A percentile compares a stretch with the other conserved stretches of the same genome.
Evolutionary conservation across 148 eudicot genomes (phyloP).

Genomic region (Amaranthus hypochondriacus): DNA sequence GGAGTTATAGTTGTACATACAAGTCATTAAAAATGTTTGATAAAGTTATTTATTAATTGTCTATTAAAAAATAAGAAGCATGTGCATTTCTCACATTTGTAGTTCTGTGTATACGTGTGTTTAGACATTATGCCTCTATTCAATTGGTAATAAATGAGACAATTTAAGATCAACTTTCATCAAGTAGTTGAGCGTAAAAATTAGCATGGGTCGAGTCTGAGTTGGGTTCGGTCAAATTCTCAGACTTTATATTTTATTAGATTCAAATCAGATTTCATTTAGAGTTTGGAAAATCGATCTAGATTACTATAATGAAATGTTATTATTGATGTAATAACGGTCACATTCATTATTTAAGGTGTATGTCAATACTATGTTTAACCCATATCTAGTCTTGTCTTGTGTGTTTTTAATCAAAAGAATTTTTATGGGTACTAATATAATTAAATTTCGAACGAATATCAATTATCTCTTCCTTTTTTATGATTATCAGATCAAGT

Average conservation of each 20-base stretch:
- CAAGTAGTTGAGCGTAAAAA: slow-evolving; percentile 16
- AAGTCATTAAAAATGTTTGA: no score
- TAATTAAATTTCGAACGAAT: slow-evolving; percentile 13
- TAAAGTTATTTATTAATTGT: no score
- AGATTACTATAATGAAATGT: no score
- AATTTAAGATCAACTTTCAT: slow-evolving; percentile 4
- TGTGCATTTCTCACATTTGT: not conserved
- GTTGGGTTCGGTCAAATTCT: no score
- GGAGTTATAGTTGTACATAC: no score
- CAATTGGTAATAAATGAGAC: not conserved
- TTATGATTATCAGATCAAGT: slow-evolving; percentile 31
- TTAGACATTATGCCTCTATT: not conserved
- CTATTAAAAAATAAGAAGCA: not conserved
- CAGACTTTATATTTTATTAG: no score
- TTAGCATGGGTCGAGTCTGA: not conserved
- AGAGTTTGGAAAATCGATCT: no score
- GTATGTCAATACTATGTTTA: slow-evolving; percentile 1
- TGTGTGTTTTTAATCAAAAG: not conserved
- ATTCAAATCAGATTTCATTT: no score
- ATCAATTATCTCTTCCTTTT: not conserved
- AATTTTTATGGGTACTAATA: not conserved
- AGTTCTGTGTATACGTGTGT: slow-evolving; percentile 4
- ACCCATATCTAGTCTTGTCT: slow-evolving; percentile 8
- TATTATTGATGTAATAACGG: not conserved
- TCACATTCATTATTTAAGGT: slow-evolving; percentile 11